Percentiles rank a stretch among this genome's conserved stretches.
Evolutionary conservation across 2,329 filamentous ascomycete species (phyloP).

Genomic region (Fusarium luffae): DNA sequence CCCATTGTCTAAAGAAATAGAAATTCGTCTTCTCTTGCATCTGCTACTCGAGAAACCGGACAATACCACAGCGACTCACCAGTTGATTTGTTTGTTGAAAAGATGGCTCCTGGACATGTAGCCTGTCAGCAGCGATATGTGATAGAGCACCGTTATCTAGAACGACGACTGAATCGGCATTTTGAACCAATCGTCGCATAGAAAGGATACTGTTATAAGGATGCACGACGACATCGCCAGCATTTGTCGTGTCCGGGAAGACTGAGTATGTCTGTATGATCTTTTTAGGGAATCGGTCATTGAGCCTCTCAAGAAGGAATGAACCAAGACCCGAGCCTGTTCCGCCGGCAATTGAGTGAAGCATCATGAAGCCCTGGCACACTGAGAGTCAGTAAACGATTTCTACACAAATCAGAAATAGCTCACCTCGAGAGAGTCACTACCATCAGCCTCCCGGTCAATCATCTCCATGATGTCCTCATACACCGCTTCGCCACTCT

Average conservation of each 20-base stretch:
- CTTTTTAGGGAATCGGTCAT: constrained; percentile 98
- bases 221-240: constrained; percentile 92
- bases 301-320: constrained; percentile 93
- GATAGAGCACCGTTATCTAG: constrained; percentile 95
- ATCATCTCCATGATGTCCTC: constrained; percentile 99
- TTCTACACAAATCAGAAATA: neutral
- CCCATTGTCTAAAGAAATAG: neutral
- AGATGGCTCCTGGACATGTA: constrained; percentile 94
- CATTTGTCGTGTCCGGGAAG: constrained; percentile 91
- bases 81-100: constrained; percentile 98
- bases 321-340: constrained; percentile 97
- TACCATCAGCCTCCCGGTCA: constrained; percentile 96
- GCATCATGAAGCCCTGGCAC: constrained; percentile 89
- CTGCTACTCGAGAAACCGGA: neutral
- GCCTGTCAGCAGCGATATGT: constrained; percentile 90
- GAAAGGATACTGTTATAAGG: constrained; percentile 97
- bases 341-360: constrained; percentile 97
- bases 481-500: constrained; percentile 88
- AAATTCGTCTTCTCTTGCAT: neutral
- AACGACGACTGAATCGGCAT: constrained; percentile 97
- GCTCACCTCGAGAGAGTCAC: constrained; percentile 85
- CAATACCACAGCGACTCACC: constrained; percentile 56
- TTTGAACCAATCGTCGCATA: constrained; percentile 90
- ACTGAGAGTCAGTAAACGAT: constrained; percentile 3
- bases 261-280: constrained; percentile 99